Conservation (phyloP, 1,284 basidiomycete species). For the Farysia itapuensis region DNA sequence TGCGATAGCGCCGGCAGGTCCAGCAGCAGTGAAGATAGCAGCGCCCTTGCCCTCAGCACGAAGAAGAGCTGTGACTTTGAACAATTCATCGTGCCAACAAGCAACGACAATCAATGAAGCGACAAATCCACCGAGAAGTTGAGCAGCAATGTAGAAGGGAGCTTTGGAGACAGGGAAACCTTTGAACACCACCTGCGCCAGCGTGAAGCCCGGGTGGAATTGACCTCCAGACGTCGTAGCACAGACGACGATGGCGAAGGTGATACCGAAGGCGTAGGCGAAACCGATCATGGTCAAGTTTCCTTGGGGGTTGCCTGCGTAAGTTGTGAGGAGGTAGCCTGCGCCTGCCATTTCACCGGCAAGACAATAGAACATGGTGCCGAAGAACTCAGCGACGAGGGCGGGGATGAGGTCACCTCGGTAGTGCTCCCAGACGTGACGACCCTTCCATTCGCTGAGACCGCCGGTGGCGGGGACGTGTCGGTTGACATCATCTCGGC, state of each 20-base stretch:
- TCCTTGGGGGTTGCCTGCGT: constrained; percentile 21
- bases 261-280: constrained; percentile 45
- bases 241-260: constrained; percentile 42
- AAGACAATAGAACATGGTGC: constrained; percentile 31
- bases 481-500: constrained; percentile 26
- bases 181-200: constrained; percentile 47
- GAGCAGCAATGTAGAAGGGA: constrained; percentile 41
- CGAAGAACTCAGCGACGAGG: constrained; percentile 23
- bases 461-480: constrained; percentile 18
- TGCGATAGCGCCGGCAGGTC: constrained; percentile 44
- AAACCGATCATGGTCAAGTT: constrained; percentile 46
- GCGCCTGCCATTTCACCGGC: constrained; percentile 47
- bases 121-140: constrained; percentile 40
- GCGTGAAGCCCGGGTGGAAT: constrained; percentile 44
- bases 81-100: constrained; percentile 36
- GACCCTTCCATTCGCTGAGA: constrained; percentile 24
- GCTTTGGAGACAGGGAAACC: constrained; percentile 43
- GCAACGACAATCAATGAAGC: constrained; percentile 39
- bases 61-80: constrained; percentile 26
- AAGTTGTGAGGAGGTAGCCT: constrained; percentile 30
- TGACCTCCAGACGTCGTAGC: constrained; percentile 44
- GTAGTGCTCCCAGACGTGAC: constrained; percentile 13
- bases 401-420: constrained; percentile 14
- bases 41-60: constrained; percentile 26
- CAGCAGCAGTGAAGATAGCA: constrained; percentile 35